Base-by-base conservation (phyloP, 1,139 yeast genomes). In the Lodderomyces parapsilosis region DNA sequence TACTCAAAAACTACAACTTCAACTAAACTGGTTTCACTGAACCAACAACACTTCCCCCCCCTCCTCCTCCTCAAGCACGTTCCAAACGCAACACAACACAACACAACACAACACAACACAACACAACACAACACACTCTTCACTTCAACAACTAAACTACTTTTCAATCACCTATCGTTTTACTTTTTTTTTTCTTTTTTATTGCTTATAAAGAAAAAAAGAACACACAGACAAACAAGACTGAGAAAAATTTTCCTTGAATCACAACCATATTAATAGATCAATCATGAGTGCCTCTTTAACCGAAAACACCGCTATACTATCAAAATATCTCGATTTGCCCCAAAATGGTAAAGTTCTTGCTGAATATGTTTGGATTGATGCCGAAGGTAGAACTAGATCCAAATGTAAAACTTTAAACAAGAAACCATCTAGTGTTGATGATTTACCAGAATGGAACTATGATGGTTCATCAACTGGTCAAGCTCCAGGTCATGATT, bases 361-460 rank as follows among this genome's bases (percentile, higher is more conserved):
- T 56, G 99, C 99, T 53, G 99, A 93, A 73, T 93, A 93, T 76
- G 85, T 93, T 68, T 93, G 99, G 99, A 84, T 93, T 58, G 99
- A 93, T 66, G 87, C 96, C 55, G 80, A 86, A 57, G 96, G 96
- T 66, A 81, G 83, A 65, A 71, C 91, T 59, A 88, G 99, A 75
- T 89, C 98, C 51, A 93, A 93, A 76, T 89, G 96, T 72, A 87
- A 83, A 72, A 93, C 98, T 46, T 75, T 93, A 55, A 59, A 59
- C 60, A 80, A 83, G 71, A 77, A 72, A 60, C 88, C 95, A 46
- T 62, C 80, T 40, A 74, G 85, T 36, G 76, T 88, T 45, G 94
- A 87, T 52, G 96, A 93, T 62, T 78, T 93, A 57, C 97, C 98
- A 55, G 97, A 91, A 71, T 93, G 99, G 99, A 93, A 93, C 80